phyloP scores from a whole-genome alignment of 2,329 filamentous ascomycete genomes.

The Lachnellula occidentalis region DNA sequence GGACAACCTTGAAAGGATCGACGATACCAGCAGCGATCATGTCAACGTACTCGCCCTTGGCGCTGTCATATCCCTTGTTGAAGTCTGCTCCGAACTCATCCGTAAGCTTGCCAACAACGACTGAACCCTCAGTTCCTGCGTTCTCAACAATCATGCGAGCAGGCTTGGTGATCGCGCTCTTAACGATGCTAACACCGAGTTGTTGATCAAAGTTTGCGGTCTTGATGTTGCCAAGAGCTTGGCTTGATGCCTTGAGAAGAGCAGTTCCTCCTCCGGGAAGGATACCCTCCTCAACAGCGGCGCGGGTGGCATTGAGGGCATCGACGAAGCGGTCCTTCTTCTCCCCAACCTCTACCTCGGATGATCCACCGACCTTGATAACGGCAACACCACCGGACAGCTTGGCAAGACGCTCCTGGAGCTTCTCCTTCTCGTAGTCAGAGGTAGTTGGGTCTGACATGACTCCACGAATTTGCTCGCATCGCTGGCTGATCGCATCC shows the following conservation, averaged over 20 bases:
- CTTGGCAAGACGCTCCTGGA: constrained; percentile 99
- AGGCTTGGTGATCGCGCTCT: constrained; percentile 94
- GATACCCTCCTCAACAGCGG: constrained; percentile 98
- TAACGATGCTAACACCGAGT: constrained; percentile 94
- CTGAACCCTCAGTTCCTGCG: constrained; percentile 89
- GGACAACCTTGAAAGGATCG: constrained; percentile 98
- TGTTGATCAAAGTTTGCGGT: constrained; percentile 97
- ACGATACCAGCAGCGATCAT: constrained; percentile 98
- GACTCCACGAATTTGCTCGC: constrained; percentile 98
- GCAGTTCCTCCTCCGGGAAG: constrained; percentile 97
- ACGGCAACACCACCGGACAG: constrained; percentile 98
- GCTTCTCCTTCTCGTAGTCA: constrained; percentile 99
- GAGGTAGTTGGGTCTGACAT: constrained; percentile 91
- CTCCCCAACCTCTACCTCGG: constrained; percentile 97
- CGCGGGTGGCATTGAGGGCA: constrained; percentile 94
- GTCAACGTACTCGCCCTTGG: constrained; percentile 97
- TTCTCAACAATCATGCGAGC: constrained; percentile 97
- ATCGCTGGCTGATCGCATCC: constrained; percentile 87
- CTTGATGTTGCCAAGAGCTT: constrained; percentile 80
- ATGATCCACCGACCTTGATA: constrained; percentile 97
- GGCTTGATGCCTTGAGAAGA: constrained; percentile 91
- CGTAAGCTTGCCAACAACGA: constrained; percentile 95
- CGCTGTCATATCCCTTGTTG: constrained; percentile 96
- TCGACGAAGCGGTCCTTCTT: constrained; percentile 99
- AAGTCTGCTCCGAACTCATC: constrained; percentile 90